These are phyloP conservation scores for Dothiorella sarmentorum DNA, from an alignment of 2,329 filamentous ascomycete genomes.

Conservation along the genomic window DNA sequence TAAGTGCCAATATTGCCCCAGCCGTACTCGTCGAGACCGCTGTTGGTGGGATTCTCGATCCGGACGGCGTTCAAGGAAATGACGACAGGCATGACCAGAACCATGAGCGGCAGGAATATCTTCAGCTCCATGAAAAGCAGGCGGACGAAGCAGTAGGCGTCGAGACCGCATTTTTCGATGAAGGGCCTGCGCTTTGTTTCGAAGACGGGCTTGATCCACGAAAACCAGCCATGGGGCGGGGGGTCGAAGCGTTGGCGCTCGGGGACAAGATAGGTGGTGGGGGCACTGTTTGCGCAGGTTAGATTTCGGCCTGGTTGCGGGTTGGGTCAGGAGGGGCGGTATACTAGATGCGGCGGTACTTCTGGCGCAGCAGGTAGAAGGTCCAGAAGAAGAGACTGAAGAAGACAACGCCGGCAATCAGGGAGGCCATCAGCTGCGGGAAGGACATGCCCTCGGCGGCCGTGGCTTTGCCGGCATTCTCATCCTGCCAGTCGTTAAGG, in stretches of 20 bases:
- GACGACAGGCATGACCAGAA: slow-evolving; percentile 77
- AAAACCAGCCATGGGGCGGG: slow-evolving; percentile 58
- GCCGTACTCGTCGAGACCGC: slow-evolving; percentile 68
- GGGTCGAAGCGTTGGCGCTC: slow-evolving; percentile 78
- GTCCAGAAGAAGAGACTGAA: slow-evolving; percentile 30
- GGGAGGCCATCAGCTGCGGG: slow-evolving; percentile 11
- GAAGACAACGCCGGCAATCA: slow-evolving; percentile 1
- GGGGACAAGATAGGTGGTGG: slow-evolving; percentile 80
- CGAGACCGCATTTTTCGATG: slow-evolving; percentile 60
- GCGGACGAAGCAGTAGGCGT: slow-evolving; percentile 95
- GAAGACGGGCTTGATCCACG: slow-evolving; percentile 48
- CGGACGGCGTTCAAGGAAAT: slow-evolving; percentile 78
- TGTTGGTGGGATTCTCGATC: slow-evolving; percentile 58
- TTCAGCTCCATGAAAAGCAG: slow-evolving; percentile 83
- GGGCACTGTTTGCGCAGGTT: slow-evolving; percentile 54
- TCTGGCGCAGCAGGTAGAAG: slow-evolving; percentile 76
- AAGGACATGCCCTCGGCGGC: slow-evolving; percentile 12
- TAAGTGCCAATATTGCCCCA: slow-evolving; percentile 75
- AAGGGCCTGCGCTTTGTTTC: slow-evolving; percentile 22
- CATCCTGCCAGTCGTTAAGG: too few species aligned
- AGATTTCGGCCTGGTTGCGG: slow-evolving; percentile 7
- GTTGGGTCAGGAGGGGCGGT: slow-evolving; percentile 29
- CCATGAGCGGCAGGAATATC: slow-evolving; percentile 82
- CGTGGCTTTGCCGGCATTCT: slow-evolving; percentile 11
- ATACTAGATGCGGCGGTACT: slow-evolving; percentile 78